Conservation (phyloP, 495 filamentous ascomycete genomes). For the Trichocladium antarcticum region DNA sequence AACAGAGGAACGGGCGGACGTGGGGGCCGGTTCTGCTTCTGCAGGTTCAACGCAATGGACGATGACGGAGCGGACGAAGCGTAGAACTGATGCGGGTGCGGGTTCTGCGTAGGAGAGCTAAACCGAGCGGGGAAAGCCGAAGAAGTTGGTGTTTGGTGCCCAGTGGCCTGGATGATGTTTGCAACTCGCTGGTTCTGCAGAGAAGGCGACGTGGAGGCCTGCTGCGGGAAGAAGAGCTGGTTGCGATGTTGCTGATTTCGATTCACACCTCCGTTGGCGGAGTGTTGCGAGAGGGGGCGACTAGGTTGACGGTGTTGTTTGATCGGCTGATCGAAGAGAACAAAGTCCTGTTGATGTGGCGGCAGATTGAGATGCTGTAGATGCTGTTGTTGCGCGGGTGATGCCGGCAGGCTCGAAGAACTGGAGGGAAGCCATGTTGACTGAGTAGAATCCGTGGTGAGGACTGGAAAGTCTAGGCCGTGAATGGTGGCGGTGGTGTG, state of each 20-base stretch:
- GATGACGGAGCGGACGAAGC: conserved; percentile 42
- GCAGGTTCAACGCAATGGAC: conserved; percentile 32
- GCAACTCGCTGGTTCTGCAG: conserved; percentile 48
- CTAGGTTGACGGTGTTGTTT: conserved; percentile 41
- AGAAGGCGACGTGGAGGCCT: conserved; percentile 28
- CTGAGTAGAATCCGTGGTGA: conserved; percentile 49
- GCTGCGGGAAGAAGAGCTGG: conserved; percentile 24
- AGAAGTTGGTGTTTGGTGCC: conserved; percentile 46
- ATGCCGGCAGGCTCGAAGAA: conserved; percentile 48
- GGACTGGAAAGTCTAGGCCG: conserved; percentile 43
- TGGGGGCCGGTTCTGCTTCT: conserved; percentile 33
- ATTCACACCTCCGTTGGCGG: conserved; percentile 33
- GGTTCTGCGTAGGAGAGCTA: conserved; percentile 36
- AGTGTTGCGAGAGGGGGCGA: conserved; percentile 31
- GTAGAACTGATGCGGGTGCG: conserved; percentile 38
- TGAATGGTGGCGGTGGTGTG: conserved; percentile 41
- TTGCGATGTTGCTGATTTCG: conserved; percentile 31
- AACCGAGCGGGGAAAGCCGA: conserved; percentile 49
- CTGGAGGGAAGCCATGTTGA: conserved; percentile 50
- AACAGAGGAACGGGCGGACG: conserved; percentile 43
- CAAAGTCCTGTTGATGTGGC: conserved; percentile 42
- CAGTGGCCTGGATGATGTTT: conserved; percentile 48
- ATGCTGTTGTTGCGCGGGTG: conserved; percentile 41
- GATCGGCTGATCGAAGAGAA: conserved; percentile 41
- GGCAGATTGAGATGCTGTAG: conserved; percentile 34